phyloP scores from a whole-genome alignment of 2,329 filamentous ascomycete species.

The Lachnellula willkommii region DNA sequence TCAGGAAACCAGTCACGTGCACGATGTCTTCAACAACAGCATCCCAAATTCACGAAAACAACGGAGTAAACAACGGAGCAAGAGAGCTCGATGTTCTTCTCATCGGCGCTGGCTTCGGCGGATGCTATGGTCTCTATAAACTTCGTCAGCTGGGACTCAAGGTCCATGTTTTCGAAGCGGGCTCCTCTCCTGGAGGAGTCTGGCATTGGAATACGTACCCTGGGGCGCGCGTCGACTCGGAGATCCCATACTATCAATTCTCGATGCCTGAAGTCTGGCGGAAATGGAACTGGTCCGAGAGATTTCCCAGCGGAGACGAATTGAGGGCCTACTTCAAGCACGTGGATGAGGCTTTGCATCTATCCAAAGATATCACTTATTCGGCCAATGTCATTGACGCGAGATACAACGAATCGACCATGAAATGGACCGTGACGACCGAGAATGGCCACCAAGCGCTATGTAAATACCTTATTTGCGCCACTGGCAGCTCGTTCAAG shows the following conservation, averaged over 20 bases:
- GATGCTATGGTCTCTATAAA: too few relatives aligned
- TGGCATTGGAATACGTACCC: constrained; percentile 21
- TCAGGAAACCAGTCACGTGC: too few relatives aligned
- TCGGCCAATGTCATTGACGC: constrained; percentile 11
- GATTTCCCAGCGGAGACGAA: constrained; percentile 48
- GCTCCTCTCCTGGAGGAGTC: constrained; percentile 41
- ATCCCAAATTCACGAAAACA: too few relatives aligned
- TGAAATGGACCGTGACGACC: constrained; percentile 14
- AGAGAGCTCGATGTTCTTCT: too few relatives aligned
- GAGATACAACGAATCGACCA: constrained; percentile 3
- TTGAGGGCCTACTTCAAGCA: constrained; percentile 55
- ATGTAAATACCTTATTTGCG: constrained; percentile 19
- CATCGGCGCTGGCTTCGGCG: too few relatives aligned
- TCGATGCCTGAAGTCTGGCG: constrained; percentile 36
- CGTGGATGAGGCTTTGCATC: constrained; percentile 47
- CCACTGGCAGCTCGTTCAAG: constrained; percentile 25
- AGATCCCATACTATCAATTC: constrained; percentile 16
- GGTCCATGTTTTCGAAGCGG: constrained; percentile 32
- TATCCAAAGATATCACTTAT: constrained; percentile 41
- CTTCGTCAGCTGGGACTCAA: too few relatives aligned
- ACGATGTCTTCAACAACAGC: too few relatives aligned
- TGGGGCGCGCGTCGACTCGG: constrained; percentile 22
- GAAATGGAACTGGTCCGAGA: constrained; percentile 52
- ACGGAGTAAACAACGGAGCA: too few relatives aligned
- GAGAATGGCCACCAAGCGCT: constrained; percentile 10